Conservation (phyloP, 805 yeast species). For the Pichia heedii region DNA sequence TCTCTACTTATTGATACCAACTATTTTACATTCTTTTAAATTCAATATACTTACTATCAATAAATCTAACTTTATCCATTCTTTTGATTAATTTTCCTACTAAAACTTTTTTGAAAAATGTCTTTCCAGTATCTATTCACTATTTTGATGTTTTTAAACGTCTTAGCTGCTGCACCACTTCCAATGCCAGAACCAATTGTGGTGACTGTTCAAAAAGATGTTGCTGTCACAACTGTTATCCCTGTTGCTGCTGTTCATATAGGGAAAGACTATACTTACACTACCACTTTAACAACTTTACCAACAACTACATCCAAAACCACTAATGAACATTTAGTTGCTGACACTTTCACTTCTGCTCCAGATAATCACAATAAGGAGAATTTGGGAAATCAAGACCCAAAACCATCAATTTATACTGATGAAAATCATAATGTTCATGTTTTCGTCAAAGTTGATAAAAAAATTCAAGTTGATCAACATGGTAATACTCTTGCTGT, state of each 20-base stretch:
- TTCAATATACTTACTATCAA: background rate
- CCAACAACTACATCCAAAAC: background rate
- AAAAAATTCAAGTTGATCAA: background rate
- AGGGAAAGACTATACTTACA: conserved; percentile 12
- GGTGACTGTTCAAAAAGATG: background rate
- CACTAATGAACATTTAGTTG: background rate
- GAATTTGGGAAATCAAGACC: too few species aligned
- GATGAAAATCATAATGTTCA: background rate
- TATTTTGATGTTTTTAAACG: conserved; percentile 1
- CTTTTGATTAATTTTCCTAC: too few species aligned
- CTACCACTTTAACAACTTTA: conserved; percentile 1
- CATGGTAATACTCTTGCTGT: conserved; percentile 8
- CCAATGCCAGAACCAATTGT: conserved; percentile 7
- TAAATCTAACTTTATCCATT: background rate
- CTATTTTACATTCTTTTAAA: background rate
- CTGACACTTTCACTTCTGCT: background rate
- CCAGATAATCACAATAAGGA: too few species aligned
- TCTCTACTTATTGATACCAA: background rate
- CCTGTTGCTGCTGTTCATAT: conserved; percentile 27
- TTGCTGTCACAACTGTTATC: conserved; percentile 2
- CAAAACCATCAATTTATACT: background rate
- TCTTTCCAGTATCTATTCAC: conserved; percentile 3
- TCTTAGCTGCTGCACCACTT: conserved; percentile 12
- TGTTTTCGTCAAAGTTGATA: background rate
- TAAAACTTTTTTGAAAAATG: conserved; percentile 3